Evolutionary conservation across 2,329 filamentous ascomycete genomes (phyloP).

Genomic region (Venturia asperata): DNA sequence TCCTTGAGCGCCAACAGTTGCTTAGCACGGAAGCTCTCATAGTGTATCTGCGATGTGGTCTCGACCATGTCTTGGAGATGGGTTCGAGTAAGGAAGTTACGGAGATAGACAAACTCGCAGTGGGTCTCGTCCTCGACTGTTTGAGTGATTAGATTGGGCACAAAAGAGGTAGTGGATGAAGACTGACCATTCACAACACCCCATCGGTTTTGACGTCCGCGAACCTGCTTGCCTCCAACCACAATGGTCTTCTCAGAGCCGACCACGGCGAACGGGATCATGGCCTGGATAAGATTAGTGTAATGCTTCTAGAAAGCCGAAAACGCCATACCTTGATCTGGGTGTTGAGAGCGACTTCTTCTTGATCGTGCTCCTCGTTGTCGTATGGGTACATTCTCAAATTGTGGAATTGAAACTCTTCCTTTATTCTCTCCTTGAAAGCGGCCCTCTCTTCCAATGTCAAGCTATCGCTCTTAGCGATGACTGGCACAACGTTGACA

Average conservation of each 20-base stretch:
- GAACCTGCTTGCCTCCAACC: slow-evolving; percentile 93
- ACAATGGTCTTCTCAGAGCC: slow-evolving; percentile 98
- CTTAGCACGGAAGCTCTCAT: slow-evolving; percentile 99
- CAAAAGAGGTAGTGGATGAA: background rate
- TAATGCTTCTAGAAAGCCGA: background rate
- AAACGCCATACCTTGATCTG: slow-evolving; percentile 79
- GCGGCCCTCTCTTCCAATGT: slow-evolving; percentile 90
- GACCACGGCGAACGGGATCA: slow-evolving; percentile 95
- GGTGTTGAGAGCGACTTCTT: slow-evolving; percentile 86
- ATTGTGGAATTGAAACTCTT: slow-evolving; percentile 99
- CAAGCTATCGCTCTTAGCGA: slow-evolving; percentile 94
- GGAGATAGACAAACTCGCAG: slow-evolving; percentile 98
- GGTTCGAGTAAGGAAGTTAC: slow-evolving; percentile 96
- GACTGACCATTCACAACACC: slow-evolving; percentile 74
- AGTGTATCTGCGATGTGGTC: slow-evolving; percentile 99
- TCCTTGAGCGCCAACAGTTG: slow-evolving; percentile 97
- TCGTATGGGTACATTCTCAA: slow-evolving; percentile 99
- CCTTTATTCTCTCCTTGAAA: slow-evolving; percentile 98
- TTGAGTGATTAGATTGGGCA: slow-evolving; percentile 12
- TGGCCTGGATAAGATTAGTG: slow-evolving; percentile 54
- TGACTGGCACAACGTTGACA: slow-evolving; percentile 97
- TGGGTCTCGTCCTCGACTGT: slow-evolving; percentile 94
- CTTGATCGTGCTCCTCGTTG: slow-evolving; percentile 96
- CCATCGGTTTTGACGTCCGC: slow-evolving; percentile 97
- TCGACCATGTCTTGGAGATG: slow-evolving; percentile 98